Evolutionary conservation across 2,329 filamentous ascomycete genomes (phyloP), one percentile per base, ranked within the genome.

Genomic region (Aaosphaeria pasadenensis): DNA sequence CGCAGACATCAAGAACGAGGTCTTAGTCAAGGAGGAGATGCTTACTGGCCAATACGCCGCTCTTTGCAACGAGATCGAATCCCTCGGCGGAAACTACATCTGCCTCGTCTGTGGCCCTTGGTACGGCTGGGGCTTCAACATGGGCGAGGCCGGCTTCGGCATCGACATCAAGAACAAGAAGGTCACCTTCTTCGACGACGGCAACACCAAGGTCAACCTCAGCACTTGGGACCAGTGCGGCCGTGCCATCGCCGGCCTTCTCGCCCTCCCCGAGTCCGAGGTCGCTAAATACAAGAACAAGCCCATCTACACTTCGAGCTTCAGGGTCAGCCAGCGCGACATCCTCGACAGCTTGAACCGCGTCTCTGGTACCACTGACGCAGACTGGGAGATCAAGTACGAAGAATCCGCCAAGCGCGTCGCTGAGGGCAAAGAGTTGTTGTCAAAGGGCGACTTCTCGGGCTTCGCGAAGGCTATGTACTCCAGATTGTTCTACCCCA

Each of bases 321-420:
- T 86, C 69, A 63, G 70, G 7, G 55, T 84, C 50, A 81, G 68
- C 49, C 85, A 88, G 63, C 73, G 74, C 5, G 83, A 88, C 9
- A 86, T 88, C 72, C 75, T 88, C 43, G 77, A 78, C 32, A 77
- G 76, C 30, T 66, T 84, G 6, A 74, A 83, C 57, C 77, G 77
- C 0, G 82, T 82, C 4, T 79, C 79, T 0, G 77, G 77, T 0
- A 81, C 78, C 0, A 78, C 70, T 1, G 78, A 83, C 30, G 67
- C 66, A 0, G 84, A 86, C 57, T 88, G 85, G 85, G 74, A 60
- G 3, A 74, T 87, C 47, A 71, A 61, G 2, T 63, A 75, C 6
- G 77, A 84, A 64, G 55, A 63, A 0, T 66, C 71, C 1, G 53
- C 70, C 38, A 66, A 80, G 60, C 74, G 83, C 24, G 81, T 75